A percentile compares a stretch with the other conserved stretches of the same genome.
These are phyloP conservation scores for Mesotaenium endlicherianum DNA, from an alignment of 139 green algal genomes.

Conservation along the genomic window DNA sequence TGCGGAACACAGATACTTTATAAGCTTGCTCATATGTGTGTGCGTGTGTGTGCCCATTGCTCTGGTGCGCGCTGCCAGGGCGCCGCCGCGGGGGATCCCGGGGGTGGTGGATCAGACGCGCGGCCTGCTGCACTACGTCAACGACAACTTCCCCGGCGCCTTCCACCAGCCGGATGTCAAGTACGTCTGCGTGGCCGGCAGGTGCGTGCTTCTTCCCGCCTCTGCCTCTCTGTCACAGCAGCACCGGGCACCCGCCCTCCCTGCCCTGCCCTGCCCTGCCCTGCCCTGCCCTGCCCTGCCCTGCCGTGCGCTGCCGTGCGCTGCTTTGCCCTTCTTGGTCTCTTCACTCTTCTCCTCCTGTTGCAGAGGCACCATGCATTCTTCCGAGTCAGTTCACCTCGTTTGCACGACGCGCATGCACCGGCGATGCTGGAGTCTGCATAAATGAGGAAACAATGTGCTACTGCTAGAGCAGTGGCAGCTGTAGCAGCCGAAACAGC, in stretches of 20 bases:
- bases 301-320: background rate
- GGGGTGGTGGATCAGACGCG: conserved; percentile 88
- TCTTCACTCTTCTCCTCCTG: background rate
- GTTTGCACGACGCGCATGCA: too few relatives aligned
- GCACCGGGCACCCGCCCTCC: background rate
- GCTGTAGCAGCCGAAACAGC: too few relatives aligned
- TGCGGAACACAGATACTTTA: too few relatives aligned
- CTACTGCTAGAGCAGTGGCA: too few relatives aligned
- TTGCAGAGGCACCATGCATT: too few relatives aligned
- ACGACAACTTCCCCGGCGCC: conserved; percentile 55
- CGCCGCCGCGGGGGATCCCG: conserved; percentile 44
- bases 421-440: too few relatives aligned
- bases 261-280: background rate
- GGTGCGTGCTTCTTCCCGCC: conserved; percentile 41
- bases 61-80: too few relatives aligned
- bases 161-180: conserved; percentile 67
- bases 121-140: conserved; percentile 79
- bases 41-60: too few relatives aligned
- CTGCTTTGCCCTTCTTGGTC: background rate
- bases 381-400: too few relatives aligned
- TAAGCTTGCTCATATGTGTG: too few relatives aligned
- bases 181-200: conserved; percentile 81
- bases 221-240: background rate
- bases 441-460: too few relatives aligned
- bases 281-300: background rate